Percentiles rank a stretch among this genome's conserved stretches.
These are phyloP conservation scores for Vitis amurensis DNA, from an alignment of 164 flowering plant genomes.

Conservation along the genomic window DNA sequence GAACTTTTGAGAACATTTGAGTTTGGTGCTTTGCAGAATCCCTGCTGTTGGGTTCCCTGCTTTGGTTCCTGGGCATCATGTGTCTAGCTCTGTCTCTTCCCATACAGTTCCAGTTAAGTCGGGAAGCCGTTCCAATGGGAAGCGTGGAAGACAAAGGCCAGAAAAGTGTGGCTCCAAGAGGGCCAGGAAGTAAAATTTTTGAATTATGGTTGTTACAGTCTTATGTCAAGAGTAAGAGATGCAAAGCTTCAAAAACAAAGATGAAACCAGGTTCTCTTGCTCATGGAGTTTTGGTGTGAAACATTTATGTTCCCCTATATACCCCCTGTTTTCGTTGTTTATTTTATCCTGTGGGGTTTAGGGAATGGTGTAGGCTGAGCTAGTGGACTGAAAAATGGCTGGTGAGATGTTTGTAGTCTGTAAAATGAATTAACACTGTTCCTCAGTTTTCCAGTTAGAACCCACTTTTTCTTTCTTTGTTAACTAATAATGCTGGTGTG, in stretches of 20 bases:
- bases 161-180: conserved; percentile 38
- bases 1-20: not conserved
- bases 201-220: conserved; percentile 12
- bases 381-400: too few relatives aligned
- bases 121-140: conserved; percentile 28
- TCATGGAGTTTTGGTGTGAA: conserved; percentile 13
- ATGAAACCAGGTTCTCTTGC: conserved; percentile 36
- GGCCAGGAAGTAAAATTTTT: conserved; percentile 30
- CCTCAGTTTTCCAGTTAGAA: too few relatives aligned
- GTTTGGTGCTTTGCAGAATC: conserved; percentile 62
- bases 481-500: too few relatives aligned
- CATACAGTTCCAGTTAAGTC: conserved; percentile 26
- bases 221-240: conserved; percentile 44
- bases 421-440: too few relatives aligned
- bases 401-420: too few relatives aligned
- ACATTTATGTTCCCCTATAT: not conserved
- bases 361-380: too few relatives aligned
- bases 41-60: conserved; percentile 99
- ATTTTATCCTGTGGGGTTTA: too few relatives aligned
- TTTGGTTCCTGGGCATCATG: conserved; percentile 85
- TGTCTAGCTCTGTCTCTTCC: conserved; percentile 53
- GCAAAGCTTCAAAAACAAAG: conserved; percentile 65
- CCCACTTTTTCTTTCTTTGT: too few relatives aligned
- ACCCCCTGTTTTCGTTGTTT: too few relatives aligned
- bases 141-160: conserved; percentile 32